Conservation (phyloP, 1,139 yeast species). For the Blastobotrys malaysiensis region DNA sequence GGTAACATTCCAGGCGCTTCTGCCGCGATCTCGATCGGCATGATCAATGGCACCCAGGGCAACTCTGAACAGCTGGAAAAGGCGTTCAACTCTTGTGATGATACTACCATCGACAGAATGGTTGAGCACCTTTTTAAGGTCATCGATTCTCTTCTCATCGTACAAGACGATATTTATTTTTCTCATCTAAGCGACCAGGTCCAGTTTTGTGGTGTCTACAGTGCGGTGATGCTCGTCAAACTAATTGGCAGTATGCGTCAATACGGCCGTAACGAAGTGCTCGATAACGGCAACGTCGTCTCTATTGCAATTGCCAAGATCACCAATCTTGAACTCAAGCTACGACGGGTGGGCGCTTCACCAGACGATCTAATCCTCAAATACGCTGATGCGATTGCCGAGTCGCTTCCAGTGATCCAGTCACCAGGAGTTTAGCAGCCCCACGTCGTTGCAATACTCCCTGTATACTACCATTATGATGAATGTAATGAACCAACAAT, state of each 20-base stretch:
- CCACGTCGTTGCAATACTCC: neutral
- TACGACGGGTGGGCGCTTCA: conserved; percentile 19
- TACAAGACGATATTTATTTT: conserved; percentile 56
- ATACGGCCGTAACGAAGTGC: conserved; percentile 12
- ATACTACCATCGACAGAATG: conserved; percentile 22
- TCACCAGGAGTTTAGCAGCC: neutral
- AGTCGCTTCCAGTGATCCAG: conserved; percentile 5
- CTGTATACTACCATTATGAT: neutral
- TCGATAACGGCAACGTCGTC: conserved; percentile 8
- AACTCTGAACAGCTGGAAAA: conserved; percentile 14
- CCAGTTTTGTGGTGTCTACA: conserved; percentile 51
- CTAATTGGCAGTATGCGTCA: conserved; percentile 20
- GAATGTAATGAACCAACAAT: neutral
- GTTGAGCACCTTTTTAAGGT: conserved; percentile 40
- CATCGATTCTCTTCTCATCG: conserved; percentile 39
- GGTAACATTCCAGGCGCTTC: conserved; percentile 8
- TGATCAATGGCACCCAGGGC: conserved; percentile 8
- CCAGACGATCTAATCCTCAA: conserved; percentile 22
- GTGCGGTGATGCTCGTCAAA: conserved; percentile 43
- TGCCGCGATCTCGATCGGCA: conserved; percentile 6
- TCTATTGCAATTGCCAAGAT: conserved; percentile 12
- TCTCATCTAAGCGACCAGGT: conserved; percentile 66
- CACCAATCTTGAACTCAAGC: conserved; percentile 14
- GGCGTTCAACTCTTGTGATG: conserved; percentile 18
- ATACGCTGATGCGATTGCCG: conserved; percentile 22